Base-by-base conservation (phyloP, 768 basidiomycete species). In the Kwoniella newhampshirensis region DNA sequence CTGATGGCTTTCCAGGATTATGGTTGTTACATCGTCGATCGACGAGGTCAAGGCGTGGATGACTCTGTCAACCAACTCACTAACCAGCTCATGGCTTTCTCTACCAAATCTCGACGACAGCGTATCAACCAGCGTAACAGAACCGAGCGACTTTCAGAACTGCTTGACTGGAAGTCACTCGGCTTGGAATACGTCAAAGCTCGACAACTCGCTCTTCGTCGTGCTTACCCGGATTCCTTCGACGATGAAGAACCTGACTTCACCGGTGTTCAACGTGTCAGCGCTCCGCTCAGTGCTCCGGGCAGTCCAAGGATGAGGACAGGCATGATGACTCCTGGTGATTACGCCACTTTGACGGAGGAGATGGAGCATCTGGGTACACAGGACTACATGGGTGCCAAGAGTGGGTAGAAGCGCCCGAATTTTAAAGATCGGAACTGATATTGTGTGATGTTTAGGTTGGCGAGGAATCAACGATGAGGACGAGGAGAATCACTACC, bases 51-150 rank as follows among this genome's bases (percentile, higher is more conserved):
- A 71, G 88, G 87, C 17, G 84, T 94, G 44, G 92, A 98, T 67
- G 91, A 96, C 46, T 89, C 91, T 2, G 89, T 94, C 68, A 86
- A 81, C 78, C 86, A 87, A 73, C 85, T 99, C 42, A 76, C 75
- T 51, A 67, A 70, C 55, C 75, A 77, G 60, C 57, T 77, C 50
- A 54, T 77, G 43, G 63, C 70, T 21, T 78, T 77, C 62, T 52
- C 67, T 18, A 67, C 62, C 59, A 77, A 77, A 81, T 87, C 91
- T 3, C 82, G 96, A n/a, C 83, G 96, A 41, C 96, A 98, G 77
- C 84, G 96, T 46, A 98, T 98, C 77, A 98, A 99, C 78, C 96
- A 98, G 79, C 87, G 96, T 28, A 99, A 98, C 79, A 85, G 96
- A 40, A 94, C 97, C 51, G 96, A 99, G 75, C 85, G 96, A 25